phyloP scores from a whole-genome alignment of 805 yeast species.

The Candida awuae region DNA sequence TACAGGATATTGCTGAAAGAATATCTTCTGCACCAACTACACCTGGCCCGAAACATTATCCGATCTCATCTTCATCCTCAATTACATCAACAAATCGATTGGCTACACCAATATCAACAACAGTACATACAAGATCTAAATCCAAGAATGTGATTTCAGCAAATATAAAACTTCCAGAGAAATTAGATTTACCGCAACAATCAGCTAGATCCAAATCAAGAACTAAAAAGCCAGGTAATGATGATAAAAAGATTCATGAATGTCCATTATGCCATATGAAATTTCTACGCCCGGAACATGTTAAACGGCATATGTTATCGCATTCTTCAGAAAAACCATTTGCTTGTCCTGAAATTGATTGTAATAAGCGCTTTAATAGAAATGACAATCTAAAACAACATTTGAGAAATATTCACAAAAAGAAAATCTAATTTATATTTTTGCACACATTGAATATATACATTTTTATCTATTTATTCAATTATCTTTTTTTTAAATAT shows the following conservation, averaged over 20 bases:
- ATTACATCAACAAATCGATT: too few species aligned
- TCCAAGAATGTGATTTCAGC: slow-evolving; percentile 5
- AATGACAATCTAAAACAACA: slow-evolving; percentile 56
- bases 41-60: not conserved
- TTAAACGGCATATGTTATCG: slow-evolving; percentile 52
- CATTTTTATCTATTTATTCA: slow-evolving; percentile 1
- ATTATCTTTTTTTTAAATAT: not conserved
- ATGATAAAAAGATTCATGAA: slow-evolving; percentile 49
- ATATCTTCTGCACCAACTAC: slow-evolving; percentile 5
- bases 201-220: slow-evolving; percentile 29
- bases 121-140: slow-evolving; percentile 7
- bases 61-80: too few species aligned
- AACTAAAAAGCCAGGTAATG: slow-evolving; percentile 25
- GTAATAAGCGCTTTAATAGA: slow-evolving; percentile 50
- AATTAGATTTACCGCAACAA: slow-evolving; percentile 27
- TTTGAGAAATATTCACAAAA: slow-evolving; percentile 49
- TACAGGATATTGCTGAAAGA: slow-evolving; percentile 8
- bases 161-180: slow-evolving; percentile 21
- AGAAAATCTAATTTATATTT: slow-evolving; percentile 5
- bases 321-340: slow-evolving; percentile 53
- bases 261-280: slow-evolving; percentile 57
- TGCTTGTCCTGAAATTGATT: slow-evolving; percentile 42
- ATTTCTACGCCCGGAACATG: slow-evolving; percentile 68
- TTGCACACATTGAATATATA: too few species aligned
- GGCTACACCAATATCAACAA: slow-evolving; percentile 2